Evolutionary conservation across 148 eudicot species (phyloP).

Genomic region (Mesembryanthemum crystallinum): DNA sequence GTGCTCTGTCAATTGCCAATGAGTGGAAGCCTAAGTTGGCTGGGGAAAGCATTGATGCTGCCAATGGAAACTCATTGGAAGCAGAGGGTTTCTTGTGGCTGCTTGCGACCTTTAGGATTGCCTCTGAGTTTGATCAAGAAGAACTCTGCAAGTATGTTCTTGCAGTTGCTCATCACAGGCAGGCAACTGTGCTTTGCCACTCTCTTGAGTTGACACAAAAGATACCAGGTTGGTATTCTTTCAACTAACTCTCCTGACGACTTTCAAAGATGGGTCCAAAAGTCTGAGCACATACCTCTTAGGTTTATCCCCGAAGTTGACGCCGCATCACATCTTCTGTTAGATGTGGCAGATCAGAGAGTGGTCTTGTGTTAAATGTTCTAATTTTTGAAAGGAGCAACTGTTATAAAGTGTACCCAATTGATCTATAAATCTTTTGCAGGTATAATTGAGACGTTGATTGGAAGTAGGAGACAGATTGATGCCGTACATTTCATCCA

Average conservation of each 20-base stretch:
- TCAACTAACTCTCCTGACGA: conserved; percentile 42
- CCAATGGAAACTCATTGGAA: conserved; percentile 66
- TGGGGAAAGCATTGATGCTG: conserved; percentile 44
- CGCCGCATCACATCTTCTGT: conserved; percentile 1
- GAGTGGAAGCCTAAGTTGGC: conserved; percentile 63
- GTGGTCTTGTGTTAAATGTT: not conserved
- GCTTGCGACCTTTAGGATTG: conserved; percentile 66
- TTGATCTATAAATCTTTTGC: conserved; percentile 21
- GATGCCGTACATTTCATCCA: conserved; percentile 60
- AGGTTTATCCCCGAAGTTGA: conserved; percentile 18
- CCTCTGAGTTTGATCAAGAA: conserved; percentile 57
- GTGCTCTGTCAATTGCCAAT: conserved; percentile 59
- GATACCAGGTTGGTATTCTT: conserved; percentile 76
- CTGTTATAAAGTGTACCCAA: not conserved
- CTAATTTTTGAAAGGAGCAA: not conserved
- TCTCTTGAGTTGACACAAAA: conserved; percentile 62
- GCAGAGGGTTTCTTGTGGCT: conserved; percentile 66
- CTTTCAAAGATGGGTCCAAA: conserved; percentile 23
- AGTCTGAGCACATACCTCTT: conserved; percentile 7
- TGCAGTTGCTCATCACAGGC: conserved; percentile 55
- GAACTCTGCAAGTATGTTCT: conserved; percentile 68
- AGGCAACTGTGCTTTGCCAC: conserved; percentile 69
- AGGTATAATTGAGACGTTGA: conserved; percentile 52
- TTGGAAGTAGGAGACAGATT: conserved; percentile 37
- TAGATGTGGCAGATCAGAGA: not conserved